Evolutionary conservation across 179 eudicot genomes (phyloP).

Genomic region (Actinidia polygama): DNA sequence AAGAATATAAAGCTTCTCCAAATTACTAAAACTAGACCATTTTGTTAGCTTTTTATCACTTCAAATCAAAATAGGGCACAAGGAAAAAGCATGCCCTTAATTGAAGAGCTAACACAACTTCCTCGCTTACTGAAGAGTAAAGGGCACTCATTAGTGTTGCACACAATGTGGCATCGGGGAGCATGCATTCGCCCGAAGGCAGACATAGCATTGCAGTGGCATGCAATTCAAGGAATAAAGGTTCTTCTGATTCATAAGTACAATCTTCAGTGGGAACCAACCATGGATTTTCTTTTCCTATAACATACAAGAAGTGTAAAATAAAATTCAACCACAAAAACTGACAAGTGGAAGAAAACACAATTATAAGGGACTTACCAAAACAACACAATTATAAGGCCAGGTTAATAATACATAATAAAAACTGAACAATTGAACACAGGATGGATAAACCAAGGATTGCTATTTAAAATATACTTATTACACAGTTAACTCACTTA

Average conservation of each 20-base stretch:
- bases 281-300: slow-evolving; percentile 86
- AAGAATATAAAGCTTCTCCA: neutral
- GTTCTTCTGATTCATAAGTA: slow-evolving; percentile 49
- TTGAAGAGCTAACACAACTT: slow-evolving; percentile 66
- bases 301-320: neutral
- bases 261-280: slow-evolving; percentile 66
- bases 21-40: neutral
- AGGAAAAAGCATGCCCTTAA: slow-evolving; percentile 7
- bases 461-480: neutral
- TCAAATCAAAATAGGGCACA: neutral
- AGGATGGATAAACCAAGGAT: neutral
- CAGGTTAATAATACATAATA: neutral
- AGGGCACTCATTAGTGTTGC: slow-evolving; percentile 88
- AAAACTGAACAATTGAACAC: neutral
- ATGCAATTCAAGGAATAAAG: slow-evolving; percentile 75
- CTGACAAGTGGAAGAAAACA: neutral
- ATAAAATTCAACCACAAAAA: neutral
- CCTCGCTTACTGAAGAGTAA: slow-evolving; percentile 77
- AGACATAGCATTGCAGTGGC: slow-evolving; percentile 82
- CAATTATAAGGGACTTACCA: too few species aligned
- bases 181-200: slow-evolving; percentile 88
- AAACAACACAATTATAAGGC: slow-evolving; percentile 7
- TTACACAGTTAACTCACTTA: slow-evolving; percentile 51
- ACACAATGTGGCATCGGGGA: slow-evolving; percentile 93
- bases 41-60: neutral